phyloP scores from a whole-genome alignment of 495 filamentous ascomycete genomes.

The Emericellopsis terricola region DNA sequence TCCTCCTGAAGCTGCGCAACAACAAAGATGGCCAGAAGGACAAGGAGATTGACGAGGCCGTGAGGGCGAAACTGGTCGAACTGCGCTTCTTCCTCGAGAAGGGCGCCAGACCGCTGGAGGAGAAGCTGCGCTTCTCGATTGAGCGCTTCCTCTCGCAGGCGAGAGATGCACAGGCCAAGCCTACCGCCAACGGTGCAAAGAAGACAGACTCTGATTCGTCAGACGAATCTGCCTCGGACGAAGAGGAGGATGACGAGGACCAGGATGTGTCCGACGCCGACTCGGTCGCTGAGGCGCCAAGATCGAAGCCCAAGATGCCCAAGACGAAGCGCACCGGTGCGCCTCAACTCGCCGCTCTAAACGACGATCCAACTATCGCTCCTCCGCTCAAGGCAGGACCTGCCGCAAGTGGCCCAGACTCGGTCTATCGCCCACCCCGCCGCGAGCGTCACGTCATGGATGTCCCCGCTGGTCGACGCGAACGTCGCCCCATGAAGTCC shows the following conservation, averaged over 20 bases:
- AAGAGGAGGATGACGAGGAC: conserved; percentile 19
- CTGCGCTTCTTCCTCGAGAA: conserved; percentile 76
- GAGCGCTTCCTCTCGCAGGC: conserved; percentile 80
- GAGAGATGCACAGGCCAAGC: conserved; percentile 42
- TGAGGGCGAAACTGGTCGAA: conserved; percentile 69
- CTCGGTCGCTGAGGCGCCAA: conserved; percentile 8
- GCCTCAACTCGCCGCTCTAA: conserved; percentile 33
- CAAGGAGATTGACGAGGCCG: conserved; percentile 15
- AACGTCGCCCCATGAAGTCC: conserved; percentile 43
- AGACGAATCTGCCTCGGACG: conserved; percentile 17
- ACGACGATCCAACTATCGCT: conserved; percentile 9
- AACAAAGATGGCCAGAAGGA: conserved; percentile 12
- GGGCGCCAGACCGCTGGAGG: conserved; percentile 77
- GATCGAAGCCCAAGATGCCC: conserved; percentile 32
- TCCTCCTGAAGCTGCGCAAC: conserved; percentile 62
- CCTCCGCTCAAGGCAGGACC: conserved; percentile 13
- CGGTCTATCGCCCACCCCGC: conserved; percentile 66
- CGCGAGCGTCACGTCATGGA: conserved; percentile 58
- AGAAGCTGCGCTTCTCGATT: conserved; percentile 68
- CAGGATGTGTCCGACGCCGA: too few species aligned
- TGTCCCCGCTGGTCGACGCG: conserved; percentile 36
- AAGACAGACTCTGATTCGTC: conserved; percentile 18
- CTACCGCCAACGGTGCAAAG: conserved; percentile 9
- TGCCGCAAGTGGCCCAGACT: conserved; percentile 16
- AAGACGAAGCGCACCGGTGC: conserved; percentile 23